phyloP scores from a whole-genome alignment of 306 rosid genomes.

The Dryas octopetala region DNA sequence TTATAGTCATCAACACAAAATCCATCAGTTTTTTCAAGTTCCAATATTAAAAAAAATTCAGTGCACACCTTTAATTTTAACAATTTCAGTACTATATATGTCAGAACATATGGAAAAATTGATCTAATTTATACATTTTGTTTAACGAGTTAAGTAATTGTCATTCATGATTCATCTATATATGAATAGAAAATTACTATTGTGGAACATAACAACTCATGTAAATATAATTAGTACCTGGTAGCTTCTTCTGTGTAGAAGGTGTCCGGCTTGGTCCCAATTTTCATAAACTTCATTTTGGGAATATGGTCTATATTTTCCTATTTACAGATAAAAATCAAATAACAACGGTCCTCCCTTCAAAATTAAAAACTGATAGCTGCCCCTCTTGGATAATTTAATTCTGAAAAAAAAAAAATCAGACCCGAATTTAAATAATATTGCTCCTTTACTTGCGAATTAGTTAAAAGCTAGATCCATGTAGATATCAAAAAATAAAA shows the following conservation, averaged over 20 bases:
- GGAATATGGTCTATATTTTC: slow-evolving; percentile 11
- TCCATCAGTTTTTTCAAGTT: not conserved
- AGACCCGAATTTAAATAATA: too few relatives aligned
- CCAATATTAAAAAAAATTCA: not conserved
- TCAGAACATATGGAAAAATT: not conserved
- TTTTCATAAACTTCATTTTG: slow-evolving; percentile 95
- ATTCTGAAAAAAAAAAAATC: not conserved
- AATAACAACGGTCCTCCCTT: slow-evolving; percentile 29
- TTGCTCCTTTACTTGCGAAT: too few relatives aligned
- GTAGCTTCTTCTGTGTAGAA: slow-evolving; percentile 86
- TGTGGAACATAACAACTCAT: too few relatives aligned
- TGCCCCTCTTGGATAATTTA: not conserved
- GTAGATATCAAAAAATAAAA: too few relatives aligned
- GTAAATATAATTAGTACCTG: slow-evolving; percentile 45
- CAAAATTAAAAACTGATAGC: not conserved
- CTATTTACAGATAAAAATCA: slow-evolving; percentile 28
- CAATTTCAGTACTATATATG: not conserved
- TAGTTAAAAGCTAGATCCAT: too few relatives aligned
- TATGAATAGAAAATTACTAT: too few relatives aligned
- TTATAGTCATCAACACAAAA: not conserved
- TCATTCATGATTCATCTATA: not conserved
- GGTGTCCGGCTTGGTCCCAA: slow-evolving; percentile 90
- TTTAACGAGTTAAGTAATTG: not conserved
- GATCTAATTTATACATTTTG: not conserved
- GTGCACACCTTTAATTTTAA: not conserved